phyloP scores from a whole-genome alignment of 495 filamentous ascomycete species.

The Podospora pseudocomata region DNA sequence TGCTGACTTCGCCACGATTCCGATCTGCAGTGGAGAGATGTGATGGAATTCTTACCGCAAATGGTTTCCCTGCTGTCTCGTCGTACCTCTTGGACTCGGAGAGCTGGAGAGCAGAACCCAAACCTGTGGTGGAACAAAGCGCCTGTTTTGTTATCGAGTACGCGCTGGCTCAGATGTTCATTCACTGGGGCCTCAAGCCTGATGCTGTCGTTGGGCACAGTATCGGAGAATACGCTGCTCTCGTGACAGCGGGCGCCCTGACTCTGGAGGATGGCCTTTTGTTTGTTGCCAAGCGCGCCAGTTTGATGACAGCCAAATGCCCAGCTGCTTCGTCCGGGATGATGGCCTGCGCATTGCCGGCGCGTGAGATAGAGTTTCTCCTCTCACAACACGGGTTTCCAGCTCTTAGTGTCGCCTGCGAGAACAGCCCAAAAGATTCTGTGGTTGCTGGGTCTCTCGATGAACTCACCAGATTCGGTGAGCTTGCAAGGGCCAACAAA shows the following conservation, averaged over 20 bases:
- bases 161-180: not conserved
- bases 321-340: not conserved
- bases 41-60: not conserved
- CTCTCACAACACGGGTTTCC: not conserved
- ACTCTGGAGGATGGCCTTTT: not conserved
- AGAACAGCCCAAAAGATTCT: not conserved
- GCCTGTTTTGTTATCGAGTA: conserved; percentile 1
- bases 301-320: not conserved
- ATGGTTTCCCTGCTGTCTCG: not conserved
- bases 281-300: not conserved
- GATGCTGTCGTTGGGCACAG: not conserved
- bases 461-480: not conserved
- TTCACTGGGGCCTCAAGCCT: not conserved
- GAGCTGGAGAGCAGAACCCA: not conserved
- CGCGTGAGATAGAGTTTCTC: not conserved
- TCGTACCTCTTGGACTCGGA: not conserved
- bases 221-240: not conserved
- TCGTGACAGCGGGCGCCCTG: not conserved
- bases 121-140: not conserved
- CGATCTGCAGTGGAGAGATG: not conserved
- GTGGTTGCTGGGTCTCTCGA: not conserved
- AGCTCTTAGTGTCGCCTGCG: not conserved
- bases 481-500: not conserved
- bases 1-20: not conserved
- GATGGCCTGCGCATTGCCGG: not conserved